Percentiles rank a stretch among this genome's conserved stretches.
phyloP scores from a whole-genome alignment of 202 grass and related monocot genomes.

The Setaria italica region DNA sequence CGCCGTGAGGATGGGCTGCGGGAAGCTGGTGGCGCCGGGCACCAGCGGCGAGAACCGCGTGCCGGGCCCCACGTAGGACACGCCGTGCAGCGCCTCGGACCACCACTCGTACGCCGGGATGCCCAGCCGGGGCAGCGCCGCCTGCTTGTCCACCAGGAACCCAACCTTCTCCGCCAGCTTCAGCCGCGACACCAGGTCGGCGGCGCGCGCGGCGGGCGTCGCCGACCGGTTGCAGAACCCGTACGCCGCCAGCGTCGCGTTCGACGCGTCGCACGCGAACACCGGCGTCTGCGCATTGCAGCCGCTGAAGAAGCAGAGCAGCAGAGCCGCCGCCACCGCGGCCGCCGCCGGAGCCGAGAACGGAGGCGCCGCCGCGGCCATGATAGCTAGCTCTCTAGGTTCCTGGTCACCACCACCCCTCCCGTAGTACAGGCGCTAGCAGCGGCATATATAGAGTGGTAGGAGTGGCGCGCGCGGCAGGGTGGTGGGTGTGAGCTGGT shows the following conservation, averaged over 20 bases:
- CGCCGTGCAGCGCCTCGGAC: conserved; percentile 96
- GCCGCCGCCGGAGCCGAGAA: background rate
- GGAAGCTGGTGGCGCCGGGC: conserved; percentile 93
- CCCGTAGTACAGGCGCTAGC: background rate
- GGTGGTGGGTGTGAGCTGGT: conserved; percentile 47
- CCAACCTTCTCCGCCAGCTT: conserved; percentile 93
- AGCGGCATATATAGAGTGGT: conserved; percentile 44
- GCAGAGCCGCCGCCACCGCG: background rate
- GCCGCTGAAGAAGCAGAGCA: background rate
- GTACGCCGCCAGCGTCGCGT: conserved; percentile 50
- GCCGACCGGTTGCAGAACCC: conserved; percentile 76
- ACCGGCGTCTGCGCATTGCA: conserved; percentile 60
- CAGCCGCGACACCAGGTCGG: conserved; percentile 69
- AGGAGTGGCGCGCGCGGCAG: background rate
- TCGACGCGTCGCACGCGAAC: conserved; percentile 91
- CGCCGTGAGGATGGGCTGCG: conserved; percentile 86
- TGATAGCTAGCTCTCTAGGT: background rate
- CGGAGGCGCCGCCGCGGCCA: conserved; percentile 26
- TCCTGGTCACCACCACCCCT: background rate
- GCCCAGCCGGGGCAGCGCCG: conserved; percentile 77
- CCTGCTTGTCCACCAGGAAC: conserved; percentile 87
- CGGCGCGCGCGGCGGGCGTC: conserved; percentile 46
- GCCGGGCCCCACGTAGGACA: conserved; percentile 91
- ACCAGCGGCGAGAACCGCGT: conserved; percentile 76
- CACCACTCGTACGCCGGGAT: conserved; percentile 98